Base-by-base conservation (phyloP, 1,284 basidiomycete genomes). In the Ganoderma boninense region DNA sequence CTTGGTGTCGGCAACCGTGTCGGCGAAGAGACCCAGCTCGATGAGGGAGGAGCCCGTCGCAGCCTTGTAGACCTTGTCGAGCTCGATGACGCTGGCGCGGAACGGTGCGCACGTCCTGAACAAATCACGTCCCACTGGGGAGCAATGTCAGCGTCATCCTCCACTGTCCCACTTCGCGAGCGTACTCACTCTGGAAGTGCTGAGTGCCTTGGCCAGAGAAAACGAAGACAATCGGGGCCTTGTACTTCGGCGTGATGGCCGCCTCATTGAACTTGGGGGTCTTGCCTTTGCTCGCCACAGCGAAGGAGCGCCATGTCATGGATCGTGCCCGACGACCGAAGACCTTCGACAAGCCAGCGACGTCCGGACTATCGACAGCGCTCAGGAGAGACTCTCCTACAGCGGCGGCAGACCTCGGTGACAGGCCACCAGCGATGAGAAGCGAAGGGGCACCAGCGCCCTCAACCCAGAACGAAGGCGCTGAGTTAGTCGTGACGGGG, bases 121-220 rank as follows among this genome's bases (percentile, higher is more conserved):
- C 7, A 86, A 74, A 52, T 84, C 74, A 13, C 83, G 79, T 11
- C 85, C 85, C 84, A 86, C 82, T 82, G 42, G 5, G 43, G 5
- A 40, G 38, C 14, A 29, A 46, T 8, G 29, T 57, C 18, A 57
- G 32, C 32, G 18, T 35, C 16, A 20, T 20, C 2, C 29, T 26
- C 16, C 5, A 18, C 13, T 1, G 18, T 14, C 6, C 16, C 6
- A 56, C 8, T 18, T 16, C 7, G 18, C 10, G 18, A 7, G 20
- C 7, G 18, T 8, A 70, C 70, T 38, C 49, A 81, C 81, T 84
- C 35, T 79, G 67, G 61, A 80, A 70, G 71, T 85, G 82, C 65
- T 86, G 84, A 8, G 84, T 83, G 1, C 84, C 84, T 73, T 86
- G 84, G 14, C 84, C 84, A 7, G 81, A 80, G 71, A 85, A 83